Percentiles rank a stretch among this genome's conserved stretches.
Conservation (phyloP, 1,284 basidiomycete species). For the Irpex sp. region DNA sequence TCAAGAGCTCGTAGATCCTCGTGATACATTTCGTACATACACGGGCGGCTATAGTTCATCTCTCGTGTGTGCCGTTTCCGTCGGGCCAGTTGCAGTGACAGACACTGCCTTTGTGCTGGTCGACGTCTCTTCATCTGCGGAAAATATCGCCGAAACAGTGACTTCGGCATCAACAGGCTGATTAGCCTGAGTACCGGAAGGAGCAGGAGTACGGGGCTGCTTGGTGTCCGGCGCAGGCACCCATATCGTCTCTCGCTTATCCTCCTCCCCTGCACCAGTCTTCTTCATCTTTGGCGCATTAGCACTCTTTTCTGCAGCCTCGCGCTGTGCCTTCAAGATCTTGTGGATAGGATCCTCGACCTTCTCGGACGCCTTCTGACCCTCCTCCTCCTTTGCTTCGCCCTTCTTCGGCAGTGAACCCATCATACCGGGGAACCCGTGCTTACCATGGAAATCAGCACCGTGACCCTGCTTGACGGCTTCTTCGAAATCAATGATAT, state of each 20-base stretch:
- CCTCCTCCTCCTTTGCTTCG: neutral
- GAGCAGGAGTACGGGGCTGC: slow-evolving; percentile 23
- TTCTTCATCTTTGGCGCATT: slow-evolving; percentile 26
- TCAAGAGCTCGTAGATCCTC: neutral
- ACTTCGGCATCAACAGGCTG: slow-evolving; percentile 7
- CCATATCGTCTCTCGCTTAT: slow-evolving; percentile 20
- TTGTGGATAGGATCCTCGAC: slow-evolving; percentile 27
- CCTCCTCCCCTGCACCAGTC: slow-evolving; percentile 25
- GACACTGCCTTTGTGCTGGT: neutral
- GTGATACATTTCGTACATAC: neutral
- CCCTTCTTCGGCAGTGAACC: slow-evolving; percentile 20
- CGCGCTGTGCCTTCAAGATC: slow-evolving; percentile 26
- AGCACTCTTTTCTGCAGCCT: slow-evolving; percentile 23
- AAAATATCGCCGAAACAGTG: neutral
- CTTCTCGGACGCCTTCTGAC: slow-evolving; percentile 13
- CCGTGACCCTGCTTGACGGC: slow-evolving; percentile 41
- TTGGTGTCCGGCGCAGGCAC: slow-evolving; percentile 19
- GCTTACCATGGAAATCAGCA: slow-evolving; percentile 38
- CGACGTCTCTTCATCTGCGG: neutral
- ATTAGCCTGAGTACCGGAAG: slow-evolving; percentile 12
- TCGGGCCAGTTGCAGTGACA: neutral
- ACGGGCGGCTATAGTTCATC: neutral
- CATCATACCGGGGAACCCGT: slow-evolving; percentile 44
- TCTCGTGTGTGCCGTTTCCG: neutral
- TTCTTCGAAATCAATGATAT: slow-evolving; percentile 51